Base-by-base conservation (phyloP, 805 yeast genomes). In the Spathaspora gorwiae region DNA sequence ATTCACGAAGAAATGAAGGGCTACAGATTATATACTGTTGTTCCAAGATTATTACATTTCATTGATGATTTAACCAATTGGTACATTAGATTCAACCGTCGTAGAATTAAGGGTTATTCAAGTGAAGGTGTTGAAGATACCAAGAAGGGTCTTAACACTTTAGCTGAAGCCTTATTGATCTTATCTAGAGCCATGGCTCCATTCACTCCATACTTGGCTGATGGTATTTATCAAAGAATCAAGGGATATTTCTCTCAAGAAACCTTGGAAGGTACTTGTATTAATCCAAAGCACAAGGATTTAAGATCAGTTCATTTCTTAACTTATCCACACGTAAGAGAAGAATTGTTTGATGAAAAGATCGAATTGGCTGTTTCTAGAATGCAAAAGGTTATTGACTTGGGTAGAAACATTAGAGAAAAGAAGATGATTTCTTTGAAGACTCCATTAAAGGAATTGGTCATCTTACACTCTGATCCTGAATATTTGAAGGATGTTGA, bases 131-230 rank as follows among this genome's bases (percentile, higher is more conserved):
- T 80, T 42, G 84, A 81, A 46, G 99, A 94, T 62, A 85, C 97
- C 57, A 66, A 81, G 55, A 79, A 79, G 59, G 97, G 97, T 40
- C 78, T 94, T 60, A 94, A 94, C 72, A 87, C 97, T 24, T 75
- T 94, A 66, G 83, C 90, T 46, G 96, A 90, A 65, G 96, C 94
- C 31, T 75, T 90, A 56, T 86, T 87, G 66, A 88, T 89, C 39
- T 81, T 94, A 60, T 84, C 81, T 42, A 83, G 97, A 64, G 95
- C 96, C 40, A 92, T 94, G 97, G 98, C 98, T 47, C 99, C 99
- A 54, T 94, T 94, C 73, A 90, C 98, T 43, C 99, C 99, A 53
- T 95, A 84, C 78, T 76, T 95, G 66, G 76, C 98, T 41, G 99
- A 94, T 61, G 81, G 80, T 59, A 87, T 94, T 56, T 94, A 90